phyloP scores from a whole-genome alignment of 495 filamentous ascomycete species.

The Penicillium herquei region DNA sequence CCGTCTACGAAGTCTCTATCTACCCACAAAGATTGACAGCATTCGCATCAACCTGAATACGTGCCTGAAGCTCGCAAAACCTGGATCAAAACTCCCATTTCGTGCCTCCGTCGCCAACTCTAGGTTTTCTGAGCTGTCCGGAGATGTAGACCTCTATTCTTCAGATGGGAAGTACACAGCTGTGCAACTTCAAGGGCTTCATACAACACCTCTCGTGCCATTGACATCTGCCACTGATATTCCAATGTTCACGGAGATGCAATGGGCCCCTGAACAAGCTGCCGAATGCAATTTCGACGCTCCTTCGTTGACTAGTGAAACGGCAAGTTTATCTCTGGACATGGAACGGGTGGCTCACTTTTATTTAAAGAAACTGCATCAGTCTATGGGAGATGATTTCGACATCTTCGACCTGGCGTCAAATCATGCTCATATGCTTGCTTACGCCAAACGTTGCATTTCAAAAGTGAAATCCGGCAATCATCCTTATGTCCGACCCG shows the following conservation, averaged over 20 bases:
- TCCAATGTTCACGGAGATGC: constrained; percentile 22
- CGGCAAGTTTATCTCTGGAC: not conserved
- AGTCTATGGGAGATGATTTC: not conserved
- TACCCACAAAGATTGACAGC: constrained; percentile 40
- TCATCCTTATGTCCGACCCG: constrained; percentile 15
- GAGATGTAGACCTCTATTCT: constrained; percentile 26
- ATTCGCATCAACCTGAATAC: constrained; percentile 37
- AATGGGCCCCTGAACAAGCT: constrained; percentile 19
- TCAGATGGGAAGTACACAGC: constrained; percentile 13
- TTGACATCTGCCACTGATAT: constrained; percentile 17
- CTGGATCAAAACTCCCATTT: constrained; percentile 16
- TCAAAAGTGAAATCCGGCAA: constrained; percentile 10
- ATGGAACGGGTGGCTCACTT: constrained; percentile 22
- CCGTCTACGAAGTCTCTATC: constrained; percentile 18
- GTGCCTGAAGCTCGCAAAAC: constrained; percentile 6
- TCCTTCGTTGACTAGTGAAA: not conserved
- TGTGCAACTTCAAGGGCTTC: constrained; percentile 26
- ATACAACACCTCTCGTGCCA: constrained; percentile 23
- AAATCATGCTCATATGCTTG: constrained; percentile 14
- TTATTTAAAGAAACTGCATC: constrained; percentile 17
- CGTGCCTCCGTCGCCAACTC: constrained; percentile 13
- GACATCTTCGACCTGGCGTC: not conserved
- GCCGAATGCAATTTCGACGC: not conserved
- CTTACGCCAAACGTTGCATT: constrained; percentile 14
- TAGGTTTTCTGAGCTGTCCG: constrained; percentile 21